A percentile compares a stretch with the other conserved stretches of the same genome.
Conservation (phyloP, 148 eudicot species). For the Silene conica region DNA sequence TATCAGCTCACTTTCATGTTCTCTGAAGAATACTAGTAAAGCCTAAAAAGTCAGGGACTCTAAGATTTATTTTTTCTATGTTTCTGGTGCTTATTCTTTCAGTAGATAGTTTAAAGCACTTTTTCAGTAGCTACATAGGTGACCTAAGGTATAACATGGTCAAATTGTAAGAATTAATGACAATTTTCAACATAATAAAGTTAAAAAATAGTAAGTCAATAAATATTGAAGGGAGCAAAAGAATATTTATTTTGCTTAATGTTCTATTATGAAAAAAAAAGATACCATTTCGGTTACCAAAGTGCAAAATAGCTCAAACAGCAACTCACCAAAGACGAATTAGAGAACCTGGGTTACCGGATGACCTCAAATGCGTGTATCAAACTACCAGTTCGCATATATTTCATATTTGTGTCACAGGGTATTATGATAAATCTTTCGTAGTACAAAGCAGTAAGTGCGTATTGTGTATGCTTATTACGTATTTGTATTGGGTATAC, state of each 20-base stretch:
- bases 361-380: no score
- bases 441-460: not conserved
- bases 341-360: no score
- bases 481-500: not conserved
- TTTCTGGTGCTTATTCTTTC: not conserved
- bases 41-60: not conserved
- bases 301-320: no score
- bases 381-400: no score
- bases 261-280: no score
- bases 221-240: no score
- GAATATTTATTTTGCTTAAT: no score
- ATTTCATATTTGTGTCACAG: not conserved
- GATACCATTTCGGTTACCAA: no score
- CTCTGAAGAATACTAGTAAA: not conserved
- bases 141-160: not conserved
- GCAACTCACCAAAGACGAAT: no score
- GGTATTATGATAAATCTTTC: not conserved
- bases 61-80: not conserved
- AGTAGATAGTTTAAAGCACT: not conserved
- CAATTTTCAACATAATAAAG: no score
- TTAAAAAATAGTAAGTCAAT: no score
- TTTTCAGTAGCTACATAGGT: not conserved
- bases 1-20: no score
- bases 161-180: not conserved
- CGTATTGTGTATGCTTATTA: not conserved